Conservation (phyloP, 352 stramenopile species). For the Globisporangium acanthophoron region DNA sequence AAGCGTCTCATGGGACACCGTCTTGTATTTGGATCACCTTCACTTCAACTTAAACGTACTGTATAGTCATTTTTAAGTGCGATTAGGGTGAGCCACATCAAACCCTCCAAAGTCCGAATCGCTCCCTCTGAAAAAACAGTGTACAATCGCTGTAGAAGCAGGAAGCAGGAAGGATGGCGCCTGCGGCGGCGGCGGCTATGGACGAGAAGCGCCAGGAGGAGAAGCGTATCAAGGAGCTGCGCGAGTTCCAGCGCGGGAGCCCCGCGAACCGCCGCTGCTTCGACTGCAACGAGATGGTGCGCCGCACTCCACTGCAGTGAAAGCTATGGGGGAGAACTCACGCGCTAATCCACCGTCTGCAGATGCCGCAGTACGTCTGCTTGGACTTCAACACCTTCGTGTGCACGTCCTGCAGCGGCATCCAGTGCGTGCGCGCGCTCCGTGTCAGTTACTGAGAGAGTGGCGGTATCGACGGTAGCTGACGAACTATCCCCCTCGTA, state of each 20-base stretch:
- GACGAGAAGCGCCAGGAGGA: conserved; percentile 83
- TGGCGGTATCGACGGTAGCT: background rate
- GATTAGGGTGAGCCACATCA: too few species aligned
- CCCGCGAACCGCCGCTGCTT: conserved; percentile 81
- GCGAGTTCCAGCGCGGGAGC: conserved; percentile 77
- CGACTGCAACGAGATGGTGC: conserved; percentile 89
- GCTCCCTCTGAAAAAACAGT: too few species aligned
- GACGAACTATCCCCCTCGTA: too few species aligned
- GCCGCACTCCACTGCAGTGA: background rate
- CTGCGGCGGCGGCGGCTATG: conserved; percentile 22
- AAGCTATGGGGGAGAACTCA: background rate
- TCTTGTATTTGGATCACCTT: background rate
- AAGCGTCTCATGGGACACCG: too few species aligned
- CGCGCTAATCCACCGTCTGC: background rate
- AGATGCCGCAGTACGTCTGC: conserved; percentile 91
- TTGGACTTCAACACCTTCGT: conserved; percentile 93
- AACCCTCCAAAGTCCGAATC: too few species aligned
- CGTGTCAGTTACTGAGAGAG: background rate
- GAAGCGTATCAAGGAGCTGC: conserved; percentile 76
- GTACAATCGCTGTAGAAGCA: too few species aligned
- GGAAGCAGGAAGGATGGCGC: background rate
- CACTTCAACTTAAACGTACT: background rate
- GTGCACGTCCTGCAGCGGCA: conserved; percentile 91
- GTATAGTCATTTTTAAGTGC: too few species aligned
- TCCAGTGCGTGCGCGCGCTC: conserved; percentile 68